phyloP scores from a whole-genome alignment of 2,329 filamentous ascomycete genomes.

The Diaporthe vaccinii region DNA sequence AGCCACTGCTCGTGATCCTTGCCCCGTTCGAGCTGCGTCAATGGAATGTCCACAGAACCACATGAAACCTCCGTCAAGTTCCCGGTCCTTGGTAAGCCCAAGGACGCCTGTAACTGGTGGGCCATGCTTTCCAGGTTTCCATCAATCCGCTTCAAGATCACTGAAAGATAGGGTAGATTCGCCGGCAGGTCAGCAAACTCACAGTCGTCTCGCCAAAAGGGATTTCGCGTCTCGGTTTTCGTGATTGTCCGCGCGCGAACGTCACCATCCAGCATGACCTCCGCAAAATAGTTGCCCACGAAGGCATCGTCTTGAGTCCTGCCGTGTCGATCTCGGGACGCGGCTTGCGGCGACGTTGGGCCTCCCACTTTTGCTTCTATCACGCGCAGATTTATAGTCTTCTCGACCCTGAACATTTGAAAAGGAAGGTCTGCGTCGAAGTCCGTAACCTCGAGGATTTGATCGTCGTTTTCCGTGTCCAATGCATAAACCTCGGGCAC shows the following conservation, averaged over 20 bases:
- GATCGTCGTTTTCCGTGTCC: slow-evolving; percentile 58
- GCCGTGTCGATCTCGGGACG: slow-evolving; percentile 49
- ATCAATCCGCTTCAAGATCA: slow-evolving; percentile 78
- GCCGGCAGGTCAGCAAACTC: slow-evolving; percentile 82
- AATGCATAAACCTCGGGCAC: slow-evolving; percentile 89
- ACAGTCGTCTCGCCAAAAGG: slow-evolving; percentile 87
- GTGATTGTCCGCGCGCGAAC: slow-evolving; percentile 81
- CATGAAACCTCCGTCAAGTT: slow-evolving; percentile 66
- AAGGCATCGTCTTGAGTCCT: slow-evolving; percentile 59
- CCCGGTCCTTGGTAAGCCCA: slow-evolving; percentile 58
- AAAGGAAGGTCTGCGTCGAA: slow-evolving; percentile 55
- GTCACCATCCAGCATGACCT: slow-evolving; percentile 85
- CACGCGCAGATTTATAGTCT: slow-evolving; percentile 69
- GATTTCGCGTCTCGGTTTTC: slow-evolving; percentile 78
- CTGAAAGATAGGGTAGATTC: slow-evolving; percentile 75
- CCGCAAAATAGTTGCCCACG: slow-evolving; percentile 80
- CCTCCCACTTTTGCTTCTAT: slow-evolving; percentile 73
- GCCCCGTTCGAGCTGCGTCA: slow-evolving; percentile 82
- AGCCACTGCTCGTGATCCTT: slow-evolving; percentile 91
- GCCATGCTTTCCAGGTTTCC: slow-evolving; percentile 61
- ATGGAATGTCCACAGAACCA: slow-evolving; percentile 84
- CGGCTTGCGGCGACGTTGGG: slow-evolving; percentile 46
- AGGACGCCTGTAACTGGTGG: slow-evolving; percentile 58
- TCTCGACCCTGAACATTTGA: slow-evolving; percentile 73
- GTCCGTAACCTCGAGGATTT: slow-evolving; percentile 59